Conservation (phyloP, 768 basidiomycete species). For the Cyclocybe aegerita region DNA sequence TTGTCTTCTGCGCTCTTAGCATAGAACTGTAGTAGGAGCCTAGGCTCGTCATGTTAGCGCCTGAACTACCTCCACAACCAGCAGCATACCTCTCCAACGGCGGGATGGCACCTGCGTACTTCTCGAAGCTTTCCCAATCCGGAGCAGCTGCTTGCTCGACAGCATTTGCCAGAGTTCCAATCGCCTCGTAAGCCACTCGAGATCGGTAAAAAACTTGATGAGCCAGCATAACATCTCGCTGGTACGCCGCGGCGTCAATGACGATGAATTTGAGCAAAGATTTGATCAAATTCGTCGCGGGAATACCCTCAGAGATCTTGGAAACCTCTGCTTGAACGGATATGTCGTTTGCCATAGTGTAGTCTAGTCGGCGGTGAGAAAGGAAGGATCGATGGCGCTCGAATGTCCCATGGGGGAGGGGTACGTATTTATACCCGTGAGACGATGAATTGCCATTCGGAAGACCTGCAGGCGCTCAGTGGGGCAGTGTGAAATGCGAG, state of each 20-base stretch:
- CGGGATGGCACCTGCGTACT: conserved; percentile 19
- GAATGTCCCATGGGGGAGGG: too few species aligned
- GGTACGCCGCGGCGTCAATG: conserved; percentile 10
- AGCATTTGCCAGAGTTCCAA: conserved; percentile 15
- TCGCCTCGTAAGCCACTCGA: conserved; percentile 17
- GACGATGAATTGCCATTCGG: too few species aligned
- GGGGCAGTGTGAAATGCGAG: too few species aligned
- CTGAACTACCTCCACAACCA: not conserved
- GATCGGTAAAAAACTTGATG: conserved; percentile 15
- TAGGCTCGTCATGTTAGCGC: not conserved
- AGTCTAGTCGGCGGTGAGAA: too few species aligned
- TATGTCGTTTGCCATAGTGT: not conserved
- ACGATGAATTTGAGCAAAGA: conserved; percentile 17
- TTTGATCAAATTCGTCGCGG: conserved; percentile 19
- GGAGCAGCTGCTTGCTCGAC: conserved; percentile 5
- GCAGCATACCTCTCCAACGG: conserved; percentile 16
- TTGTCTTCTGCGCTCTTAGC: not conserved
- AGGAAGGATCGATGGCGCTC: too few species aligned
- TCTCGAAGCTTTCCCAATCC: conserved; percentile 14
- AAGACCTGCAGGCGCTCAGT: too few species aligned
- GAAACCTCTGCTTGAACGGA: conserved; percentile 5
- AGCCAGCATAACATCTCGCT: conserved; percentile 15
- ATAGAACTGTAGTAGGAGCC: conserved; percentile 5
- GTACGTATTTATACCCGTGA: too few species aligned
- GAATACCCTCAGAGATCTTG: conserved; percentile 7